phyloP scores from a whole-genome alignment of 345 rosid species.

The Lenwebbia sp. region DNA sequence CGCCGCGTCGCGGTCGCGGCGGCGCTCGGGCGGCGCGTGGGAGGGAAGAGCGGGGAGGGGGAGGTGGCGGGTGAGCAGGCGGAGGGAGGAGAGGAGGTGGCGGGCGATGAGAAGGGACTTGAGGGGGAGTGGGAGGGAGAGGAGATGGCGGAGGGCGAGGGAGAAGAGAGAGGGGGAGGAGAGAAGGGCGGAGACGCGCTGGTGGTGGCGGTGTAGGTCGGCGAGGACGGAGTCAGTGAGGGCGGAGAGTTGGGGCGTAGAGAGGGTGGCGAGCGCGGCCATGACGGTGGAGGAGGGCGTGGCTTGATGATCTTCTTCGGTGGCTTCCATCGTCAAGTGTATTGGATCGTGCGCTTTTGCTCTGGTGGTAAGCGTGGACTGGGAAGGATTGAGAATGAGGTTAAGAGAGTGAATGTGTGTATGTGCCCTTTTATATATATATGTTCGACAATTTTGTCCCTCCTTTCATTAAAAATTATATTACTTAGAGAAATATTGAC shows the following conservation, averaged over 20 bases:
- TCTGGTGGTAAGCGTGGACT: not conserved
- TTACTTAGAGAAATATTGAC: no score
- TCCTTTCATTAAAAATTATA: not conserved
- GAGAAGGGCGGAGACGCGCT: conserved; percentile 56
- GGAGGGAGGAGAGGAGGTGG: conserved; percentile 75
- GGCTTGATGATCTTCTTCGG: not conserved
- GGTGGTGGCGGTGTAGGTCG: conserved; percentile 40
- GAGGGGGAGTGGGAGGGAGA: conserved; percentile 48
- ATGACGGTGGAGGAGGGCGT: conserved; percentile 17
- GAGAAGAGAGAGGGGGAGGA: conserved; percentile 70
- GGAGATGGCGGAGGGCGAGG: conserved; percentile 71
- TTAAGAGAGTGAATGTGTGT: not conserved
- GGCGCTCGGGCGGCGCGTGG: conserved; percentile 18
- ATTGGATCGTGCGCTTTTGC: conserved; percentile 30
- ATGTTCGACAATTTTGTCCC: not conserved
- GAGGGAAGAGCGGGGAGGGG: conserved; percentile 11
- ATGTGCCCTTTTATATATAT: not conserved
- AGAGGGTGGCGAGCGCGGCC: conserved; percentile 53
- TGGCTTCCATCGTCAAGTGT: conserved; percentile 29
- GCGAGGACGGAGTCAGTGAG: conserved; percentile 45
- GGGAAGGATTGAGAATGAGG: not conserved
- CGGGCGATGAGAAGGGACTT: conserved; percentile 74
- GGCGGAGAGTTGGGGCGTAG: conserved; percentile 30
- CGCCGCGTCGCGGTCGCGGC: conserved; percentile 64
- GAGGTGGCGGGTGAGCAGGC: conserved; percentile 27